Conservation (phyloP, 306 rosid genomes). For the Rosa chinensis region DNA sequence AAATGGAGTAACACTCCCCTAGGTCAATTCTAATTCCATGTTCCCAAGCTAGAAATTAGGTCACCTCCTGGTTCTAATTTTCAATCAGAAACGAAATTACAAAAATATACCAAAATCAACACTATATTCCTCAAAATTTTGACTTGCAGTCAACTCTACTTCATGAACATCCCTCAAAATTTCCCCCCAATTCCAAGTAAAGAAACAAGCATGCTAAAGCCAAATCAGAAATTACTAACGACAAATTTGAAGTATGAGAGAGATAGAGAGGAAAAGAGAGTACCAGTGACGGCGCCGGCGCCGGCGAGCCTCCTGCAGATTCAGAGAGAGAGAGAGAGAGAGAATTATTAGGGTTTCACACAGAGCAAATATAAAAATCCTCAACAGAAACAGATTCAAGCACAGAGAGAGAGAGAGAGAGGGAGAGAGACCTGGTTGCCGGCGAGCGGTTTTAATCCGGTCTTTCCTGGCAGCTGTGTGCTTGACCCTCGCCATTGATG, state of each 20-base stretch:
- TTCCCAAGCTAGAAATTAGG: neutral
- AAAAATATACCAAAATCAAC: neutral
- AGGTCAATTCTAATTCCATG: neutral
- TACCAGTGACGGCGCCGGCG: conserved; percentile 29
- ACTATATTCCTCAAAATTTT: neutral
- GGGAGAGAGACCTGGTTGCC: conserved; percentile 24
- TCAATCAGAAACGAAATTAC: neutral
- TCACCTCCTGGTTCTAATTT: neutral
- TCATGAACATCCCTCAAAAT: neutral
- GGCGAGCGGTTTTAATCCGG: neutral
- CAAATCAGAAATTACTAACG: neutral
- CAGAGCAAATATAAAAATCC: neutral
- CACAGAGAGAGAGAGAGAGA: conserved; percentile 17
- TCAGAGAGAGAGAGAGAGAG: neutral
- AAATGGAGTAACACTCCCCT: neutral
- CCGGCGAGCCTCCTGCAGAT: neutral
- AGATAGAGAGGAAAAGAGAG: conserved; percentile 12
- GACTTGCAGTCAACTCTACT: neutral
- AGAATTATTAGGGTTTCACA: conserved; percentile 31
- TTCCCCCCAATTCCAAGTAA: conserved; percentile 11
- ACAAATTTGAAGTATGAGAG: neutral
- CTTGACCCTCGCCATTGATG: conserved; percentile 59
- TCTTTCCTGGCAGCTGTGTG: conserved; percentile 26
- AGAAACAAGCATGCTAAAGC: neutral
- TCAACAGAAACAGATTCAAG: neutral